Base-by-base conservation (phyloP, 2,329 filamentous ascomycete genomes). In the Teratosphaeria destructans region DNA sequence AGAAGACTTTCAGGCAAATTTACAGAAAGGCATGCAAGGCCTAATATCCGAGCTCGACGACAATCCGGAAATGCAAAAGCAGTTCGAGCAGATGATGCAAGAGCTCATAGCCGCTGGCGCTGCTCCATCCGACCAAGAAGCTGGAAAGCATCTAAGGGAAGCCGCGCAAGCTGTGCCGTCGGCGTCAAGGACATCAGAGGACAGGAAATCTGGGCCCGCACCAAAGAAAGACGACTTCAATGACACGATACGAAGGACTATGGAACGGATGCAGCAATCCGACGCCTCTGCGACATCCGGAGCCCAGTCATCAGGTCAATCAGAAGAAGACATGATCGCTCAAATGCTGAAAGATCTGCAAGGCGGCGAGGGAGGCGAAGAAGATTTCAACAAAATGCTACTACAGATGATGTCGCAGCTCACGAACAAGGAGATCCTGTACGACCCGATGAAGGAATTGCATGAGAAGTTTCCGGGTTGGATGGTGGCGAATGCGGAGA, bases 351-450 rank as follows among this genome's bases (percentile, higher is more conserved):
- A 94, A 74, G 89, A 94, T 63, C 86, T 96, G 26, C 81, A 84
- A 7, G 78, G 75, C 5, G 65, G 52, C 1, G 64, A 66, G 3
- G 79, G 68, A 2, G 76, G 78, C 61, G 90, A 96, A 59, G 91
- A 94, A 67, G 91, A 95, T 67, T 89, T 97, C 68, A 91, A 90
- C 60, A 93, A 95, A 77, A 90, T 97, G 85, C 83, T 99, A 61
- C 85, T 95, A 81, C 89, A 89, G 58, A 96, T 97, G 90, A 97
- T 99, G 93, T 90, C 97, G 76, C 92, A 99, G 74, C 81, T 99
- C 63, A 97, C 94, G 3, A 96, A 95, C 75, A 97, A 96, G 78
- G 94, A 97, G 67, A 96, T 99, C 63, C 77, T 99, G 56, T 97
- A 97, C 72, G 93, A 99, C 77, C 94, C 94, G 2, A 96, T 99